A percentile compares a stretch with the other conserved stretches of the same genome.
phyloP scores from a whole-genome alignment of 208 protist species.

The Strigomonas oncopelti region DNA sequence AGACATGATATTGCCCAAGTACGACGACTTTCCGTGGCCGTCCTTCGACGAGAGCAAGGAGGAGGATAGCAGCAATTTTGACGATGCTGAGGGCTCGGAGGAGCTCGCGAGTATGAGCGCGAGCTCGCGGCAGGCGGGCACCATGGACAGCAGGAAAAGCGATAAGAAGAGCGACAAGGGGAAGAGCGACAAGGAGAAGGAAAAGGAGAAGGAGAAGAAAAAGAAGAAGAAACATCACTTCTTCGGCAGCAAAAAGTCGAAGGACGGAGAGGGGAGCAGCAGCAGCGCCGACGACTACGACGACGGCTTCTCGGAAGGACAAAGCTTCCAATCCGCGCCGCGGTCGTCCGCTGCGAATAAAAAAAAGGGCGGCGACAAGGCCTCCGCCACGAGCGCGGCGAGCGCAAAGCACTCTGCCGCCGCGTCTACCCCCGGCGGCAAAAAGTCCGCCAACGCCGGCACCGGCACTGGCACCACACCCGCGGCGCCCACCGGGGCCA shows the following conservation, averaged over 20 bases:
- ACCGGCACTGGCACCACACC: neutral
- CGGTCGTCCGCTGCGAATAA: neutral
- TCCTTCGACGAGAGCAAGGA: slow-evolving; percentile 23
- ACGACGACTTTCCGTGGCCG: slow-evolving; percentile 81
- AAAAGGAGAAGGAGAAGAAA: neutral
- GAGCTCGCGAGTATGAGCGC: neutral
- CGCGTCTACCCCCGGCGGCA: neutral
- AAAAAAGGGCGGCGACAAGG: neutral
- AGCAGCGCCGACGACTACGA: neutral
- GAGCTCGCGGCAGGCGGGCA: slow-evolving; percentile 5
- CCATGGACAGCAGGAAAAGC: slow-evolving; percentile 15
- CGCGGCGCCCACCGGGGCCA: neutral
- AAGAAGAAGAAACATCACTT: neutral
- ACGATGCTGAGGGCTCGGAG: slow-evolving; percentile 9
- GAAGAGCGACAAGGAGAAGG: slow-evolving; percentile 6
- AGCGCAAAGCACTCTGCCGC: neutral
- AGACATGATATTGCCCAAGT: slow-evolving; percentile 78
- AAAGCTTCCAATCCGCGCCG: too few relatives aligned
- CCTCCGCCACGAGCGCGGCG: neutral
- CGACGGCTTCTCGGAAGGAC: too few relatives aligned
- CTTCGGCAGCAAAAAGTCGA: neutral
- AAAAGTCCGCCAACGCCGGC: neutral
- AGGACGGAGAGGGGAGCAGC: neutral
- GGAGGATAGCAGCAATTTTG: neutral
- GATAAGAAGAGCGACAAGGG: slow-evolving; percentile 3